These are phyloP conservation scores for Hymenotorrendiella dingleyae DNA, from an alignment of 2,329 filamentous ascomycete species.

Conservation along the genomic window DNA sequence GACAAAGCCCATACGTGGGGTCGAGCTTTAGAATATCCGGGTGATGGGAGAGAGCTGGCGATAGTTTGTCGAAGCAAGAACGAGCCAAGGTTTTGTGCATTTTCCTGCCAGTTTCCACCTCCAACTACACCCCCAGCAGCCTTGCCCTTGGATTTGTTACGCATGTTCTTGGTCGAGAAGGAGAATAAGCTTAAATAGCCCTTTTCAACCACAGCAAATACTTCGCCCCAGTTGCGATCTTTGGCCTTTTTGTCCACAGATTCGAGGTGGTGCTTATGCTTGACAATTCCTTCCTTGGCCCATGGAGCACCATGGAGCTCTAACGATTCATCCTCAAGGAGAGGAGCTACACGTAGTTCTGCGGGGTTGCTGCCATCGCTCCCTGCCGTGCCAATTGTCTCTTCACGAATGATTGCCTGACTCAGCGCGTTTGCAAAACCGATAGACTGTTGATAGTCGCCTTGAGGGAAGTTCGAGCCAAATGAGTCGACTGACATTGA, in stretches of 20 bases:
- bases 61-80: conserved; percentile 89
- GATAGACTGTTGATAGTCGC: conserved; percentile 91
- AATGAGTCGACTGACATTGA: conserved; percentile 92
- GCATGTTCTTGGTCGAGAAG: conserved; percentile 74
- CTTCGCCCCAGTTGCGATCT: conserved; percentile 89
- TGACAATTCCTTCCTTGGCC: conserved; percentile 94
- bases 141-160: conserved; percentile 56
- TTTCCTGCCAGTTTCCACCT: conserved; percentile 97
- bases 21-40: conserved; percentile 84
- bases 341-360: conserved; percentile 44
- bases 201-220: conserved; percentile 93
- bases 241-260: conserved; percentile 86
- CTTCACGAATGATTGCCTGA: conserved; percentile 92
- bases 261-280: conserved; percentile 95
- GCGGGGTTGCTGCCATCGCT: conserved; percentile 31
- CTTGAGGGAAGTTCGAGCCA: conserved; percentile 65
- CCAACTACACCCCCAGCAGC: conserved; percentile 65
- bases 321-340: conserved; percentile 88
- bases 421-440: conserved; percentile 95
- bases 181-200: conserved; percentile 92
- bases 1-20: conserved; percentile 94
- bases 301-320: conserved; percentile 92
- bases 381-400: conserved; percentile 50
- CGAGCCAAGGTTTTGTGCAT: conserved; percentile 80
- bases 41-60: conserved; percentile 80